Evolutionary conservation across 2,329 filamentous ascomycete genomes (phyloP), one percentile per base, ranked within the genome.

Genomic region (Rhinocladiella similis): DNA sequence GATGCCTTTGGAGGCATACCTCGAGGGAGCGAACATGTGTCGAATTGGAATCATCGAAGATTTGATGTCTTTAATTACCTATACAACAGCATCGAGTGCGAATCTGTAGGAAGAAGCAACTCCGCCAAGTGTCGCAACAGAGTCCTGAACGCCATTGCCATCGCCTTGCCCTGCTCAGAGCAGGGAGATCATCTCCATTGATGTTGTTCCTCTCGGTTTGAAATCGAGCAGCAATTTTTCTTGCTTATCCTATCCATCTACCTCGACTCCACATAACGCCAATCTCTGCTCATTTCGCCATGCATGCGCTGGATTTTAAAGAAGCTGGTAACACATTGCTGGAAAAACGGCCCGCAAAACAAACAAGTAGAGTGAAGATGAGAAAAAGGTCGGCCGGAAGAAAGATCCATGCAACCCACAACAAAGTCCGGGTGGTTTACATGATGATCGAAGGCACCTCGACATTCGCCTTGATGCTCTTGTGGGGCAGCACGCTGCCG

Each of bases 391-490:
- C 7, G 29, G 7, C 29, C 14, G 14, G 29, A 7, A 14, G 29
- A 35, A 14, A 35, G 14, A 35, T 7, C 29, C 29, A 35, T 35
- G 29, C 29, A 35, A 35, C 29, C 29, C 14, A 35, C 7, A 35
- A 14, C 29, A 35, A 35, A 35, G 29, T 6, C 29, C n/a, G n/a
- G n/a, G n/a, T n/a, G n/a, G 42, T 57, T 76, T 75, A 78, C 75
- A 78, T 78, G 69, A 78, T 78, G 62, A 78, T 78, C 14, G 75
- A 75, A 50, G 75, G 75, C 61, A 77, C 84, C 75, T 99, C 94
- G 68, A 99, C 90, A 75, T 99, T 99, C 69, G 88, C 85, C 84
- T 97, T 97, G 83, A 99, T 97, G 74, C 88, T 94, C 88, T 99
- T 99, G 80, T 99, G 93, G 5, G 93, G 93, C 63, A 99, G 80